A percentile compares a stretch with the other conserved stretches of the same genome.
phyloP scores from a whole-genome alignment of 1,284 basidiomycete genomes.

The Malassezia restricta region DNA sequence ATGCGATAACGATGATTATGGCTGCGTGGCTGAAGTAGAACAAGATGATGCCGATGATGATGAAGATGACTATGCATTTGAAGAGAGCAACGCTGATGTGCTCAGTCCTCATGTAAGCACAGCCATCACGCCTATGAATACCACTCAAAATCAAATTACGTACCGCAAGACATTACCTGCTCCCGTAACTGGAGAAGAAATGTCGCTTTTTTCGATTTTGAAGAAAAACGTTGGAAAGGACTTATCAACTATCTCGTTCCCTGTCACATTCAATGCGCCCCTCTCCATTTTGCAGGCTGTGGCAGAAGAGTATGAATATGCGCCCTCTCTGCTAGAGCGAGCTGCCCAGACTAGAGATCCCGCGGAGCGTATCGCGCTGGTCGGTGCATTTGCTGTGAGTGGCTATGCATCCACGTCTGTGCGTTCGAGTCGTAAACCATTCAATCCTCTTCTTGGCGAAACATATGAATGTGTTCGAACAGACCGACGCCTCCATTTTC shows the following conservation, averaged over 20 bases:
- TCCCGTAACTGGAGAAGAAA: slow-evolving; percentile 59
- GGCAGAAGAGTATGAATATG: slow-evolving; percentile 45
- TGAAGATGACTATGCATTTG: slow-evolving; percentile 23
- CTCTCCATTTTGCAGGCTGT: slow-evolving; percentile 41
- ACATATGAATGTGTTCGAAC: slow-evolving; percentile 43
- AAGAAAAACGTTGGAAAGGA: slow-evolving; percentile 66
- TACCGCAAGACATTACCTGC: slow-evolving; percentile 53
- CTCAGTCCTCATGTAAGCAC: slow-evolving; percentile 9
- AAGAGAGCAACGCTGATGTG: neutral
- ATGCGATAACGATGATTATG: slow-evolving; percentile 22
- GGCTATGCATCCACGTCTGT: slow-evolving; percentile 41
- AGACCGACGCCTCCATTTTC: slow-evolving; percentile 32
- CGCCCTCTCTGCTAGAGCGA: slow-evolving; percentile 37
- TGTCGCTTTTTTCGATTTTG: slow-evolving; percentile 69
- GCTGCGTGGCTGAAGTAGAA: slow-evolving; percentile 25
- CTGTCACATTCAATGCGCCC: slow-evolving; percentile 46
- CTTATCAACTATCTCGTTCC: slow-evolving; percentile 44
- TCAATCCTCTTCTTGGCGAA: slow-evolving; percentile 45
- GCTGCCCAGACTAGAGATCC: slow-evolving; percentile 31
- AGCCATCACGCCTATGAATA: slow-evolving; percentile 45
- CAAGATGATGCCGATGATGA: slow-evolving; percentile 23
- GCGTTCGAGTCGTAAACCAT: slow-evolving; percentile 42
- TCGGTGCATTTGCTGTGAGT: slow-evolving; percentile 39
- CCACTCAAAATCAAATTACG: slow-evolving; percentile 14
- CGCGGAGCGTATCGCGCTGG: slow-evolving; percentile 35